Evolutionary conservation across 164 flowering plant genomes (phyloP).

Genomic region (Liriodendron chinense): DNA sequence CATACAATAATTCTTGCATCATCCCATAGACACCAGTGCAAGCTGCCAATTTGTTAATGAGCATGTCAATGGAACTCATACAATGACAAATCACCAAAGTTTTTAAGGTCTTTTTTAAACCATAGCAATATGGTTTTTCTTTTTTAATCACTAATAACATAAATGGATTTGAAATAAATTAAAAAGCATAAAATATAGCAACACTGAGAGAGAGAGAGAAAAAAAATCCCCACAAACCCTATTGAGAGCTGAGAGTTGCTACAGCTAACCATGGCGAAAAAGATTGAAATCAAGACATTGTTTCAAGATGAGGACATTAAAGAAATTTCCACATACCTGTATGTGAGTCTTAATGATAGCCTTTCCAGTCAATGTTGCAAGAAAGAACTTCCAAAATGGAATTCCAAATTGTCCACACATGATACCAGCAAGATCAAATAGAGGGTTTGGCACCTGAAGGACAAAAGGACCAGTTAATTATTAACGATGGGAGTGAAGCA

Average conservation of each 20-base stretch:
- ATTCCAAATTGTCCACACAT: conserved; percentile 99
- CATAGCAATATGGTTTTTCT: no score
- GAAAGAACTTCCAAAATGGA: conserved; percentile 91
- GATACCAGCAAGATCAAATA: conserved; percentile 98
- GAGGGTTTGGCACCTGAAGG: conserved; percentile 93
- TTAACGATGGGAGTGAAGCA: background rate
- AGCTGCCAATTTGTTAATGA: no score
- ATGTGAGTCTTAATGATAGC: conserved; percentile 94
- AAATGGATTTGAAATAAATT: no score
- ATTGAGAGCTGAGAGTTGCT: background rate
- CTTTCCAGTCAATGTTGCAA: conserved; percentile 89
- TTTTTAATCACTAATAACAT: no score
- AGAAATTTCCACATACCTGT: conserved; percentile 50
- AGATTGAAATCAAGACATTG: background rate
- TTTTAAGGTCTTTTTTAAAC: no score
- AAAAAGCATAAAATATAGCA: background rate
- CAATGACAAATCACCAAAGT: no score
- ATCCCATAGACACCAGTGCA: no score
- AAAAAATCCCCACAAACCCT: background rate
- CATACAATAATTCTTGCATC: no score
- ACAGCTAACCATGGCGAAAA: background rate
- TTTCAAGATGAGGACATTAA: background rate
- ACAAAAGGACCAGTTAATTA: background rate
- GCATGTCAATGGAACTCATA: no score
- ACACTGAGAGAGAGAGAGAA: background rate